Conservation (phyloP, 2,329 filamentous ascomycete genomes). For the Mollisia scopiformis region DNA sequence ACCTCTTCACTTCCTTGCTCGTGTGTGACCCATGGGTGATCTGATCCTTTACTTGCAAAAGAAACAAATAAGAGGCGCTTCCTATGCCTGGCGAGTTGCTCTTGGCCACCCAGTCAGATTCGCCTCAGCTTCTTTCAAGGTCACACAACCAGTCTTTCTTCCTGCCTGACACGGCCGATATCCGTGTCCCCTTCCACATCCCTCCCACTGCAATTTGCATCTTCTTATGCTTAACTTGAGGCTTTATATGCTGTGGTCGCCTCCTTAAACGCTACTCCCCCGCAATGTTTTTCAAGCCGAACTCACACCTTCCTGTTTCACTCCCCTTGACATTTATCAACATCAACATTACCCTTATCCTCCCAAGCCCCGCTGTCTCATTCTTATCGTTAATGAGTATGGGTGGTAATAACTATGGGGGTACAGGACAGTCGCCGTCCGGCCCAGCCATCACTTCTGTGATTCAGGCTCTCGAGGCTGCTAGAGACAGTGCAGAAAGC, state of each 20-base stretch:
- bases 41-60: constrained; percentile 3
- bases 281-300: constrained; percentile 27
- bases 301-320: constrained; percentile 29
- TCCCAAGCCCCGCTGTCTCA: constrained; percentile 18
- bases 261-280: constrained; percentile 11
- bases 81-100: constrained; percentile 10
- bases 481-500: constrained; percentile 72
- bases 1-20: constrained; percentile 3
- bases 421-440: constrained; percentile 15
- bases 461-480: constrained; percentile 72
- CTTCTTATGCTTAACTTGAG: constrained; percentile 6
- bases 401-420: constrained; percentile 24
- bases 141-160: constrained; percentile 5
- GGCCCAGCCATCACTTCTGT: constrained; percentile 41
- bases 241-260: constrained; percentile 10
- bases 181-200: constrained; percentile 3
- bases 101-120: constrained; percentile 14
- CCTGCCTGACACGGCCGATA: constrained; percentile 1
- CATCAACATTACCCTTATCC: constrained; percentile 15
- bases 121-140: constrained; percentile 3
- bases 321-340: constrained; percentile 15
- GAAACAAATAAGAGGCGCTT: constrained; percentile 23
- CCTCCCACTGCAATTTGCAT: constrained; percentile 7
- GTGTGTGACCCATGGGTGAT: constrained; percentile 1
- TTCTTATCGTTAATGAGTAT: constrained; percentile 28